phyloP scores from a whole-genome alignment of 148 eudicot species.

The Limonium bicolor region DNA sequence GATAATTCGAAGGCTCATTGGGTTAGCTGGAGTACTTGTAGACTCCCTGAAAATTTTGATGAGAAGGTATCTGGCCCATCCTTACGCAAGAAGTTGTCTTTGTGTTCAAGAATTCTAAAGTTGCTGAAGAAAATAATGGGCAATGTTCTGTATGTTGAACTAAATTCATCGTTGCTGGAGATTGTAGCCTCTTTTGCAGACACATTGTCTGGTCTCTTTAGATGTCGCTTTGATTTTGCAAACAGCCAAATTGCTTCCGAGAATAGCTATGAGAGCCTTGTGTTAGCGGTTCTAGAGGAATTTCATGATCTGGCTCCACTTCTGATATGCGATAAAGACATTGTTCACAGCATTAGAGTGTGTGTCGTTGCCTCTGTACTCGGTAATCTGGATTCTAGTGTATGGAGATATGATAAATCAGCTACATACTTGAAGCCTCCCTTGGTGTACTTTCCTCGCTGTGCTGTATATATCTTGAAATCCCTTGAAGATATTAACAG shows the following conservation, averaged over 20 bases:
- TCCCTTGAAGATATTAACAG: constrained; percentile 52
- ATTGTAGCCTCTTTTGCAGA: constrained; percentile 53
- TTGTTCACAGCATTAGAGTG: constrained; percentile 56
- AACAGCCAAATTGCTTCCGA: constrained; percentile 34
- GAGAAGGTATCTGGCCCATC: constrained; percentile 25
- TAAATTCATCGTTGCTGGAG: constrained; percentile 37
- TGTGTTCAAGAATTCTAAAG: constrained; percentile 50
- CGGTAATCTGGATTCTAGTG: constrained; percentile 34
- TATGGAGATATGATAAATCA: constrained; percentile 48
- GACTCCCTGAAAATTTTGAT: constrained; percentile 37
- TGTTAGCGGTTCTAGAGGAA: constrained; percentile 55
- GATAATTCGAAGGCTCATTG: constrained; percentile 54
- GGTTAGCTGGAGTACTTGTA: constrained; percentile 35
- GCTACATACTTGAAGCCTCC: constrained; percentile 44
- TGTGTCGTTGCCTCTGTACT: constrained; percentile 55
- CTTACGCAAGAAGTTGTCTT: constrained; percentile 41
- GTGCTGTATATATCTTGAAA: constrained; percentile 49
- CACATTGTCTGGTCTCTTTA: constrained; percentile 47
- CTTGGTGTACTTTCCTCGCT: constrained; percentile 64
- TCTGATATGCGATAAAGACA: constrained; percentile 32
- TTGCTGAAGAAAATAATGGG: constrained; percentile 45
- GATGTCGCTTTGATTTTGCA: constrained; percentile 47
- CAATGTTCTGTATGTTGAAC: constrained; percentile 35
- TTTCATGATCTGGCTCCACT: constrained; percentile 54
- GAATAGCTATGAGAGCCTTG: constrained; percentile 40